phyloP scores from a whole-genome alignment of 2,329 filamentous ascomycete genomes.

The Aspergillus sojae region DNA sequence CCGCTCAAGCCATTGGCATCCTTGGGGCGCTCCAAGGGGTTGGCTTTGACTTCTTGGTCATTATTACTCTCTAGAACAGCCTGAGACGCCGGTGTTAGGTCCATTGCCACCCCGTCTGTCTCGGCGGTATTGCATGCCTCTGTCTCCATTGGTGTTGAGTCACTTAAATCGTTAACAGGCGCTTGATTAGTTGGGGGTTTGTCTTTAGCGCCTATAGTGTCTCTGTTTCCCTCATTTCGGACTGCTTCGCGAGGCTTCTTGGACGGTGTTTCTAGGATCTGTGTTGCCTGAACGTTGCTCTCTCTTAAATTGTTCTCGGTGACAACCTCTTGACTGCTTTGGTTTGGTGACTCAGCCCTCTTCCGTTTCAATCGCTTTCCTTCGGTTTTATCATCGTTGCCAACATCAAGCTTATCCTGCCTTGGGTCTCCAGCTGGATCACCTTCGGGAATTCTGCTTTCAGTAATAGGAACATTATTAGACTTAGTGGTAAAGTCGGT shows the following conservation, averaged over 20 bases:
- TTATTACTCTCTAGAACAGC: neutral
- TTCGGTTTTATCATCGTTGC: neutral
- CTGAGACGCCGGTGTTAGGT: neutral
- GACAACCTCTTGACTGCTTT: neutral
- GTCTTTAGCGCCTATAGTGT: neutral
- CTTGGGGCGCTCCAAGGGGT: no score
- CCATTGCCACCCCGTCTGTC: neutral
- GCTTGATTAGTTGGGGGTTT: neutral
- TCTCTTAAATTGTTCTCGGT: neutral
- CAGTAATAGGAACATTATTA: neutral
- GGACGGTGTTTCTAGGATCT: conserved; percentile 9
- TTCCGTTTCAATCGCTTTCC: conserved; percentile 4
- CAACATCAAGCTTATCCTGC: neutral
- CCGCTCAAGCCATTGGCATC: neutral
- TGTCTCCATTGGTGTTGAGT: neutral
- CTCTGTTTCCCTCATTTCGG: neutral
- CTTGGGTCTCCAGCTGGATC: neutral
- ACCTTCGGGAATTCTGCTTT: neutral
- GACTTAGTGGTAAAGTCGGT: conserved; percentile 12
- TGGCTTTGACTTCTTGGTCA: neutral
- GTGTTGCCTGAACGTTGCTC: neutral
- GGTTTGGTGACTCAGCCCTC: neutral
- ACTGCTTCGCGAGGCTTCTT: conserved; percentile 17
- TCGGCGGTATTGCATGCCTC: neutral
- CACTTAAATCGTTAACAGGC: neutral